Percentiles rank a stretch among this genome's conserved stretches.
These are phyloP conservation scores for Ascochyta pisi DNA, from an alignment of 2,329 filamentous ascomycete species.

Conservation along the genomic window DNA sequence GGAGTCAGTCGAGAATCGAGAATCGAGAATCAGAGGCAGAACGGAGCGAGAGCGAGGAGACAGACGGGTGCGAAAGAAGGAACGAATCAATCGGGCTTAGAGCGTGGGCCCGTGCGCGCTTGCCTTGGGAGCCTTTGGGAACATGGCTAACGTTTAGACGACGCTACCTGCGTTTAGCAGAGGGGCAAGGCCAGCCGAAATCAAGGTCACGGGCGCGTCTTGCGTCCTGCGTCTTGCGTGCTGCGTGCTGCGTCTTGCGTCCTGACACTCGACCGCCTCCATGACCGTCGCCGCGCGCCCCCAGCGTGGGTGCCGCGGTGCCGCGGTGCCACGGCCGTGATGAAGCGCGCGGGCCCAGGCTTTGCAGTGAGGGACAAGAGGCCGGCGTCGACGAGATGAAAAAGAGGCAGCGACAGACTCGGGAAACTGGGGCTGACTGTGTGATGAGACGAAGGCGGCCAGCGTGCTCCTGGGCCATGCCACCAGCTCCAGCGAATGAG, in stretches of 20 bases:
- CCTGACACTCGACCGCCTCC: not conserved
- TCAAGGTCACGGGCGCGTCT: constrained; percentile 16
- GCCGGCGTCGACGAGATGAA: constrained; percentile 25
- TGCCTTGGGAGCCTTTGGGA: constrained; percentile 3
- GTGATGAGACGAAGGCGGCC: constrained; percentile 30
- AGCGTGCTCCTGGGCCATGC: constrained; percentile 18
- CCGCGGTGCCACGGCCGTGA: not conserved
- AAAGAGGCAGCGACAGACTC: constrained; percentile 25
- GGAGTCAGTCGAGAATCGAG: constrained; percentile 27
- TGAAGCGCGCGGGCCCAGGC: constrained; percentile 4
- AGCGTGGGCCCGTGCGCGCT: constrained; percentile 25
- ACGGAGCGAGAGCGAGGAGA: constrained; percentile 19
- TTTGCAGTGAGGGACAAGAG: constrained; percentile 19
- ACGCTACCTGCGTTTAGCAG: constrained; percentile 27
- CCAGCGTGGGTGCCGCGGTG: constrained; percentile 11
- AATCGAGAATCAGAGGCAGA: constrained; percentile 2
- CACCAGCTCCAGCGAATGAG: constrained; percentile 19
- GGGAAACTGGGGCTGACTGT: constrained; percentile 22
- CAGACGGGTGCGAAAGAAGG: constrained; percentile 18
- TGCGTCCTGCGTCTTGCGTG: too few species aligned
- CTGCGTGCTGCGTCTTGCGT: too few species aligned
- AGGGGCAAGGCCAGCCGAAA: constrained; percentile 16
- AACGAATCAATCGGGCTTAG: constrained; percentile 20
- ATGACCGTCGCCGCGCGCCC: constrained; percentile 8
- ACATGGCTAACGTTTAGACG: constrained; percentile 21